Percentiles rank a stretch among this genome's conserved stretches.
These are phyloP conservation scores for Amylocarpus encephaloides DNA, from an alignment of 2,329 filamentous ascomycete genomes.

Conservation along the genomic window DNA sequence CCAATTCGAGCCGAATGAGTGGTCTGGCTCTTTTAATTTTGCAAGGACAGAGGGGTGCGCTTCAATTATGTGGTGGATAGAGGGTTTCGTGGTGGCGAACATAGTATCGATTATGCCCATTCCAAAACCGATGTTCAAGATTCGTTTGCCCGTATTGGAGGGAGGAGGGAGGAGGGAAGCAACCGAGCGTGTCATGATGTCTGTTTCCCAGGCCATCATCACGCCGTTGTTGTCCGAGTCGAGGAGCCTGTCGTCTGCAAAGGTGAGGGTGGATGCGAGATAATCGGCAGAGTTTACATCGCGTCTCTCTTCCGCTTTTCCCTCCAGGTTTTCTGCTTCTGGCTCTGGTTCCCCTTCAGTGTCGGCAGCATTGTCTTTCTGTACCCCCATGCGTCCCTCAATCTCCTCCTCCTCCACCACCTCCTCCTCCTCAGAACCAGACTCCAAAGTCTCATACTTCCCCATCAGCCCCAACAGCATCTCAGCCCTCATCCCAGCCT, in stretches of 20 bases:
- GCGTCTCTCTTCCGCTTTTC: conserved; percentile 20
- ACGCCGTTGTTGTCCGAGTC: conserved; percentile 75
- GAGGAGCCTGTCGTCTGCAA: conserved; percentile 60
- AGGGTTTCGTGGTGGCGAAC: conserved; percentile 62
- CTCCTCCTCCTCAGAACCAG: conserved; percentile 41
- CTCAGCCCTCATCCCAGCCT: conserved; percentile 86
- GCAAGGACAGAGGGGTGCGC: conserved; percentile 72
- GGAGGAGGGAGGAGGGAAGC: conserved; percentile 52
- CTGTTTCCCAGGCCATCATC: conserved; percentile 91
- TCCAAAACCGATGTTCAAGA: conserved; percentile 83
- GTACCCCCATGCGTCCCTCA: conserved; percentile 20
- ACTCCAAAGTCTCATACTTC: conserved; percentile 66
- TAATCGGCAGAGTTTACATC: conserved; percentile 60
- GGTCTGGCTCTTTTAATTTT: conserved; percentile 41
- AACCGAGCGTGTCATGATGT: conserved; percentile 76
- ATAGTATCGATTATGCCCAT: conserved; percentile 84
- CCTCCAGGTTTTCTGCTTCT: conserved; percentile 14
- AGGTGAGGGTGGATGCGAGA: conserved; percentile 59
- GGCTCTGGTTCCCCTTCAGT: conserved; percentile 24
- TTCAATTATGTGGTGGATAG: conserved; percentile 77
- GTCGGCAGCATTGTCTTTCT: conserved; percentile 31
- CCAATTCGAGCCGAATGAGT: conserved; percentile 49
- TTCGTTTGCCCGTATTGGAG: conserved; percentile 49
- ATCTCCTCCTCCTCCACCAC: conserved; percentile 36
- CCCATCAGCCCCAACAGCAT: conserved; percentile 77